A percentile compares a stretch with the other conserved stretches of the same genome.
phyloP scores from a whole-genome alignment of 2,329 filamentous ascomycete genomes.

The Simplicillium sp. region DNA sequence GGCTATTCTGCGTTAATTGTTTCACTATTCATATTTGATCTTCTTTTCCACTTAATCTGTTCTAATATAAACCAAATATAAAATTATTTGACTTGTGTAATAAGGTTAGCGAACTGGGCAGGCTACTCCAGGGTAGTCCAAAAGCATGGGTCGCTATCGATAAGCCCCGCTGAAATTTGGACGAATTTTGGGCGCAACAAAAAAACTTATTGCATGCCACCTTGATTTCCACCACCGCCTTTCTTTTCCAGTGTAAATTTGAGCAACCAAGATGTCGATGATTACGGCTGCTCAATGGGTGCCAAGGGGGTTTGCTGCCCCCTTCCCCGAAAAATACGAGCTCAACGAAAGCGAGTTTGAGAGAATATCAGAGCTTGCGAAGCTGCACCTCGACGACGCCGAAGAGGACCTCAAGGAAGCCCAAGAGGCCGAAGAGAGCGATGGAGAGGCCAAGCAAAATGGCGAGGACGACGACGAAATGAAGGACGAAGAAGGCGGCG shows the following conservation, averaged over 20 bases:
- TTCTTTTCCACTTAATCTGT: no score
- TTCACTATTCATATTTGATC: no score
- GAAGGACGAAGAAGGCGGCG: conserved; percentile 15
- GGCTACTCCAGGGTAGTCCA: no score
- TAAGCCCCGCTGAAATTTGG: conserved; percentile 8
- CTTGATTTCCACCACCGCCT: conserved; percentile 1
- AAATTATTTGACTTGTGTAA: no score
- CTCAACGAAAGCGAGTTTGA: conserved; percentile 68
- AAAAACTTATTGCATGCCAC: conserved; percentile 4
- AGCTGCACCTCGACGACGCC: conserved; percentile 82
- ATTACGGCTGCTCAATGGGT: conserved; percentile 71
- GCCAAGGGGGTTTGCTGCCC: conserved; percentile 65
- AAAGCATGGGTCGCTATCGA: conserved; percentile 5
- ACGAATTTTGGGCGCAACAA: conserved; percentile 2
- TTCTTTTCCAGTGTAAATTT: conserved; percentile 15
- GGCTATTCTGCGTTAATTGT: no score
- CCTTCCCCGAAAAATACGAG: conserved; percentile 65
- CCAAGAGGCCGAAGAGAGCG: conserved; percentile 29
- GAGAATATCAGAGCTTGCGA: conserved; percentile 64
- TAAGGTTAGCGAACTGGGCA: no score
- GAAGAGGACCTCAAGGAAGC: conserved; percentile 76
- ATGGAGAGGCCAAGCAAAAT: conserved; percentile 16
- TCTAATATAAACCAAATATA: no score
- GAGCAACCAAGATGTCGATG: conserved; percentile 50
- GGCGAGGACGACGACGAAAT: conserved; percentile 24